Evolutionary conservation across 176 grass and related monocot species (phyloP).

Genomic region (Thalia dealbata): DNA sequence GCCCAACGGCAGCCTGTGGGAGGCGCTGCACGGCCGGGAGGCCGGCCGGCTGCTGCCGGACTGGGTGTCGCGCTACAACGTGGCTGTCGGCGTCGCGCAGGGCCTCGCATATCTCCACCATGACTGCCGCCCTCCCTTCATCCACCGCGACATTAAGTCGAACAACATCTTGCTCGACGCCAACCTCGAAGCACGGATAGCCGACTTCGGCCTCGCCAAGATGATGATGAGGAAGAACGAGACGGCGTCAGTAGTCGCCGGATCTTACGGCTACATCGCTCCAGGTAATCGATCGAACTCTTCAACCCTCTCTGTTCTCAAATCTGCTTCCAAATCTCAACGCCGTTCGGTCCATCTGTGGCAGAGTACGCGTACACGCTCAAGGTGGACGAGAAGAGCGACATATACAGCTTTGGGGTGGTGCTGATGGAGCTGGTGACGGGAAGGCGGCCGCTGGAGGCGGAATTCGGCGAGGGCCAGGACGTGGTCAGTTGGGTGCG

Average conservation of each 20-base stretch:
- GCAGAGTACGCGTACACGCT: slow-evolving; percentile 87
- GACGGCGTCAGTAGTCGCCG: slow-evolving; percentile 65
- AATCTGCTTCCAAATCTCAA: not conserved
- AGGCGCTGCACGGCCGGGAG: slow-evolving; percentile 51
- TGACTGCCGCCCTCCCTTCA: slow-evolving; percentile 73
- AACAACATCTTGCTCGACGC: slow-evolving; percentile 73
- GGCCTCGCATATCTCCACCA: slow-evolving; percentile 77
- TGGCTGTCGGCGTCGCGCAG: slow-evolving; percentile 64
- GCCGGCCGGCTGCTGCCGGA: slow-evolving; percentile 35
- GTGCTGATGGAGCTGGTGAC: slow-evolving; percentile 90
- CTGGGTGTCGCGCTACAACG: slow-evolving; percentile 76
- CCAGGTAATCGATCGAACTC: slow-evolving; percentile 33
- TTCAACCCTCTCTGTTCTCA: slow-evolving; percentile 3
- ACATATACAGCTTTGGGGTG: slow-evolving; percentile 88
- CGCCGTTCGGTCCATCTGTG: not conserved
- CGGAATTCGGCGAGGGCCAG: slow-evolving; percentile 64
- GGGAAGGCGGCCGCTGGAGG: slow-evolving; percentile 46
- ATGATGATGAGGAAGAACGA: slow-evolving; percentile 36
- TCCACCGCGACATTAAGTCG: slow-evolving; percentile 87
- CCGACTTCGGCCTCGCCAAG: slow-evolving; percentile 74
- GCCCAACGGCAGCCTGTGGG: slow-evolving; percentile 88
- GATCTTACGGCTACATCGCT: slow-evolving; percentile 87
- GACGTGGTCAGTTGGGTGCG: slow-evolving; percentile 78
- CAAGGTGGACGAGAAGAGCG: slow-evolving; percentile 94
- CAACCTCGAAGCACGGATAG: slow-evolving; percentile 66